phyloP scores from a whole-genome alignment of 2,329 filamentous ascomycete species.

The Eutypella sp. region DNA sequence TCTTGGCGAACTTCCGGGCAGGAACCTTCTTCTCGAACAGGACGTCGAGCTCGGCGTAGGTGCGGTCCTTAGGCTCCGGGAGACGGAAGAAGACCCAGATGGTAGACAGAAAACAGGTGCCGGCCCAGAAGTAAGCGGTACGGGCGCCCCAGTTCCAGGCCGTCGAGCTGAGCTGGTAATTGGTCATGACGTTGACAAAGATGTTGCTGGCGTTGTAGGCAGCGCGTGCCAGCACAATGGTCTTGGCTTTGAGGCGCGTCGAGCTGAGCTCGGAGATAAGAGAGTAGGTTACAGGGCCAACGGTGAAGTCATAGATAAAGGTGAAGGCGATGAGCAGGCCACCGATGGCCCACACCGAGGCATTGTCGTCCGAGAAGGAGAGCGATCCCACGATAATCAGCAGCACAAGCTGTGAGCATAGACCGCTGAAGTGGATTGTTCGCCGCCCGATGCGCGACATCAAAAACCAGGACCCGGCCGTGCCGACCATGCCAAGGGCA shows the following conservation, averaged over 20 bases:
- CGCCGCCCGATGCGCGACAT: slow-evolving; percentile 46
- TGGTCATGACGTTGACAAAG: slow-evolving; percentile 44
- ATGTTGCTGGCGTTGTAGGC: slow-evolving; percentile 46
- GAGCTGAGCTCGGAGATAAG: slow-evolving; percentile 50
- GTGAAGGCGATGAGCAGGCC: slow-evolving; percentile 47
- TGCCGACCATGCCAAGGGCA: slow-evolving; percentile 46
- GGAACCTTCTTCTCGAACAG: slow-evolving; percentile 35
- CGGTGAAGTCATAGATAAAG: slow-evolving; percentile 49
- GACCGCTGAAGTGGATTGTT: slow-evolving; percentile 43
- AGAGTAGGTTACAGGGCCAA: slow-evolving; percentile 50
- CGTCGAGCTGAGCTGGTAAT: slow-evolving; percentile 41
- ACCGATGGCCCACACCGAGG: slow-evolving; percentile 38
- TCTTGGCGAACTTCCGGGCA: slow-evolving; percentile 36
- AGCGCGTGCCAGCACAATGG: slow-evolving; percentile 46
- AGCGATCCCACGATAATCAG: slow-evolving; percentile 37
- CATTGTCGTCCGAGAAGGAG: slow-evolving; percentile 30
- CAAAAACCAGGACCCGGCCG: slow-evolving; percentile 45
- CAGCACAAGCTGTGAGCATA: slow-evolving; percentile 34
- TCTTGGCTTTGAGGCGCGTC: slow-evolving; percentile 49
- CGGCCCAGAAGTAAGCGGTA: slow-evolving; percentile 43
- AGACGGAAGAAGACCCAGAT: slow-evolving; percentile 47
- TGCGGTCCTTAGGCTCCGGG: slow-evolving; percentile 48
- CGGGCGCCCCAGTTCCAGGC: slow-evolving; percentile 45
- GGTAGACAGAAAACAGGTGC: slow-evolving; percentile 41
- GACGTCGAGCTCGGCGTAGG: slow-evolving; percentile 39